Conservation (phyloP, 352 stramenopile species). For the Peronospora tabacina region DNA sequence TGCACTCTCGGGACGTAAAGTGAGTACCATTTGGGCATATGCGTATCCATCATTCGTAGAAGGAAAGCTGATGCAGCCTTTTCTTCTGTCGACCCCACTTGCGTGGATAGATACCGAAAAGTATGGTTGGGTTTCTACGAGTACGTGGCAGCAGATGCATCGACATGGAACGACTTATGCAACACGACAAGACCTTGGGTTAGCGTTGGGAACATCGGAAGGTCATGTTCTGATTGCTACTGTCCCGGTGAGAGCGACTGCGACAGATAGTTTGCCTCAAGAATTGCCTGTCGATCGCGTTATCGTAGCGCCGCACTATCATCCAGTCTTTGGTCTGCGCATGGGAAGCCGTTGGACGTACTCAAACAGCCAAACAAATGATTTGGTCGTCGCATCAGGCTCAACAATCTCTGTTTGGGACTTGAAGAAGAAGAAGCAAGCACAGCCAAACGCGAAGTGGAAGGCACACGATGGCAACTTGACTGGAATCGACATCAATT, state of each 20-base stretch:
- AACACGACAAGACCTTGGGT: constrained; percentile 18
- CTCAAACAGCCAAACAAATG: constrained; percentile 40
- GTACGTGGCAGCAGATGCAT: constrained; percentile 64
- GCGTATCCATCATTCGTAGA: constrained; percentile 34
- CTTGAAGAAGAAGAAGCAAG: constrained; percentile 42
- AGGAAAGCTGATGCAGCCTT: constrained; percentile 12
- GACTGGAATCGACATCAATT: constrained; percentile 47
- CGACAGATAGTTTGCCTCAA: constrained; percentile 12
- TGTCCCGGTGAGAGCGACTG: constrained; percentile 27
- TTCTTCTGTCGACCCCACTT: constrained; percentile 36
- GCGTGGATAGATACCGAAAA: constrained; percentile 64
- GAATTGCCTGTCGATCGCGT: constrained; percentile 35
- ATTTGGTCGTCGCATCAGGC: constrained; percentile 54
- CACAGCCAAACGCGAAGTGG: constrained; percentile 33
- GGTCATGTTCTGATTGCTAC: constrained; percentile 48
- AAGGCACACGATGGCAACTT: constrained; percentile 66
- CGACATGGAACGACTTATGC: constrained; percentile 14
- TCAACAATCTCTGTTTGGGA: constrained; percentile 70
- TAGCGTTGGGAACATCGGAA: constrained; percentile 54
- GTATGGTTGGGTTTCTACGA: constrained; percentile 60
- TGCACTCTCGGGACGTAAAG: constrained; percentile 48
- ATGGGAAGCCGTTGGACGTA: constrained; percentile 47
- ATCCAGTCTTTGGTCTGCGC: constrained; percentile 54
- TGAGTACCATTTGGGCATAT: constrained; percentile 71
- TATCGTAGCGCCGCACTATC: constrained; percentile 43